Conservation (phyloP, 306 rosid genomes). For the Cucurbita argyrosperma region DNA sequence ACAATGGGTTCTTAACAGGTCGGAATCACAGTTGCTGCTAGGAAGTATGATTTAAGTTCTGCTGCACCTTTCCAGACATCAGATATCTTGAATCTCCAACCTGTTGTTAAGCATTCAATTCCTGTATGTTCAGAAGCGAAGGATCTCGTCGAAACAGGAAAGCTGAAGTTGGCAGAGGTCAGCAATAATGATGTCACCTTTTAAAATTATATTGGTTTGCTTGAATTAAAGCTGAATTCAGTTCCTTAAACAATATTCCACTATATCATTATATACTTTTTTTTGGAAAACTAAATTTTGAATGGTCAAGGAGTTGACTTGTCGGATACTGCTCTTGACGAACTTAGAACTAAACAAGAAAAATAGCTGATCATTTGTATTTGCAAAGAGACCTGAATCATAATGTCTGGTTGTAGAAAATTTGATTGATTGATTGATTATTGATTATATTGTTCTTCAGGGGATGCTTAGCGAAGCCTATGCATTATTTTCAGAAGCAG, state of each 20-base stretch:
- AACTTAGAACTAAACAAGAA: not conserved
- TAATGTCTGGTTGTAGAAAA: not conserved
- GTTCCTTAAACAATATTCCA: not conserved
- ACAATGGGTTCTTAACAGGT: conserved; percentile 35
- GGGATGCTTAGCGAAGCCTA: conserved; percentile 98
- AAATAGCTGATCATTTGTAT: not conserved
- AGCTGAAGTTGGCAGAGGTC: conserved; percentile 94
- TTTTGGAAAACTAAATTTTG: not conserved
- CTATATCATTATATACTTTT: not conserved
- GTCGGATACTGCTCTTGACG: not conserved
- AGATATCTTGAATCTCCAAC: conserved; percentile 74
- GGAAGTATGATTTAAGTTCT: conserved; percentile 63
- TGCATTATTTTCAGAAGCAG: conserved; percentile 88
- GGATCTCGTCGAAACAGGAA: conserved; percentile 93
- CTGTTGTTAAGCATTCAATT: conserved; percentile 90
- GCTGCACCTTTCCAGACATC: conserved; percentile 63
- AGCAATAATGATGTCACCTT: conserved; percentile 1
- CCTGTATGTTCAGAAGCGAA: conserved; percentile 93
- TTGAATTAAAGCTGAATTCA: not conserved
- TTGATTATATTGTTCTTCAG: conserved; percentile 30
- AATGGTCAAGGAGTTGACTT: not conserved
- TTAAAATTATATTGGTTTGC: not conserved
- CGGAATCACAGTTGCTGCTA: conserved; percentile 76
- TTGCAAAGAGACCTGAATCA: not conserved
- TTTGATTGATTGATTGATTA: not conserved